Percentiles rank a stretch among this genome's conserved stretches.
These are phyloP conservation scores for Neofusicoccum ribis DNA, from an alignment of 2,329 filamentous ascomycete species.

Conservation along the genomic window DNA sequence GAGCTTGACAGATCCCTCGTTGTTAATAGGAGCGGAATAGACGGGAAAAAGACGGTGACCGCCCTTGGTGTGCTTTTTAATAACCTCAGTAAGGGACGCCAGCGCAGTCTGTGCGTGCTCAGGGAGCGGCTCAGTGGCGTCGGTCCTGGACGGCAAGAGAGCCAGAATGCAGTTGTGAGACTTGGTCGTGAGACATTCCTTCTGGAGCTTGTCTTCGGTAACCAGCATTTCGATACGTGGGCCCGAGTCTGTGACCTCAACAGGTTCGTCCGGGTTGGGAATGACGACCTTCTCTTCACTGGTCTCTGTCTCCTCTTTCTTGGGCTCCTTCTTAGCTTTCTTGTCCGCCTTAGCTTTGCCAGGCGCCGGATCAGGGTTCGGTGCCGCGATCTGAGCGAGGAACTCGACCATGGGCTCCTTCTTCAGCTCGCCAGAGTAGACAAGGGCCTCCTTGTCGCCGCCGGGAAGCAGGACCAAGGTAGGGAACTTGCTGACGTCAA, in stretches of 20 bases:
- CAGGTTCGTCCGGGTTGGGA: constrained; percentile 48
- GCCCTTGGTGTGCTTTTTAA: constrained; percentile 69
- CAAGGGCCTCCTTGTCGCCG: constrained; percentile 64
- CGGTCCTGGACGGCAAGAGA: constrained; percentile 54
- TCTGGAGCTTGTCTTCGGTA: constrained; percentile 63
- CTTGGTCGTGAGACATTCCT: constrained; percentile 72
- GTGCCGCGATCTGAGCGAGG: constrained; percentile 72
- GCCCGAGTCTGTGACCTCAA: constrained; percentile 54
- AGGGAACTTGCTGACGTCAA: constrained; percentile 76
- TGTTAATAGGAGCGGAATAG: constrained; percentile 68
- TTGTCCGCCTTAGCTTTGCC: constrained; percentile 49
- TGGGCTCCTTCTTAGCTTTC: constrained; percentile 43
- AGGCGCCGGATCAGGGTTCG: constrained; percentile 74
- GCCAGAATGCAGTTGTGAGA: constrained; percentile 82
- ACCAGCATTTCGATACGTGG: constrained; percentile 66
- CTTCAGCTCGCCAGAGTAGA: constrained; percentile 81
- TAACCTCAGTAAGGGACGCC: constrained; percentile 67
- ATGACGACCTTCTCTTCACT: constrained; percentile 40
- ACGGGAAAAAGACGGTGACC: constrained; percentile 78
- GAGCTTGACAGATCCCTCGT: constrained; percentile 57
- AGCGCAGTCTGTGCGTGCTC: constrained; percentile 51
- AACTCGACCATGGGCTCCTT: constrained; percentile 81
- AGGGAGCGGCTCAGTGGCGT: constrained; percentile 28
- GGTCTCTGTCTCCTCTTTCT: constrained; percentile 46
- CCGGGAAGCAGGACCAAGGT: constrained; percentile 77